Base-by-base conservation (phyloP, 164 flowering plant genomes). In the Kingdonia uniflora region DNA sequence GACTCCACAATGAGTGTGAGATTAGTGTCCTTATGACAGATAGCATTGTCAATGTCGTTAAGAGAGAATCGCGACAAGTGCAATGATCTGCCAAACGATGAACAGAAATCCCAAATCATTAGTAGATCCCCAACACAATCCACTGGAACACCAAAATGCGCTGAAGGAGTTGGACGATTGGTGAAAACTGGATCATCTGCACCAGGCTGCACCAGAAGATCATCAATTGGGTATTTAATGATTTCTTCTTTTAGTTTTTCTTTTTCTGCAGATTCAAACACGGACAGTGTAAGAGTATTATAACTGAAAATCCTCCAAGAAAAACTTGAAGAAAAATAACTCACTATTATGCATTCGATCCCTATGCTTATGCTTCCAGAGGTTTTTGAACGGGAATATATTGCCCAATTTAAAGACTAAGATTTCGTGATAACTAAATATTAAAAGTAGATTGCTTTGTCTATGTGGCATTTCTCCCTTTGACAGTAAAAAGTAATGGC, bases 41-140 rank as follows among this genome's bases (percentile, higher is more conserved):
- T 62, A n/a, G 91, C 89, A 70, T 69, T 84, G 57, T 88, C 95
- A 71, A 92, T 84, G 68, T 88, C 88, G 65, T 79, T 89, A 52
- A 92, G 78, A 52, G 96, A 74, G 66, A 81, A 92, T 29, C 89
- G 95, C 60, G 58, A 86, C 74, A 92, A 71, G 51, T 64, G 54
- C 70, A 92, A 62, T 59, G 74, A 56, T 74, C 74, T 84, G 59
- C 87, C 65, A 71, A 80, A 92, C 15, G 94, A 82, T 20, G 85
- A 68, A 53, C 84, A 86, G 61, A 92, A 88, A 66, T 88, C 94
- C 98, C 96, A 92, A 65, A 84, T 80, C 98, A 82, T 84, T 39
- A 92, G 64, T 42, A 88, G 89, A 63, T 86, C 85, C 49, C 95
- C 98, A 33, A 86, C 77, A 74, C 84, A 85, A 41, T 79, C 80